These are phyloP conservation scores for Microsporum audouinii DNA, from an alignment of 2,329 filamentous ascomycete species.

Conservation along the genomic window DNA sequence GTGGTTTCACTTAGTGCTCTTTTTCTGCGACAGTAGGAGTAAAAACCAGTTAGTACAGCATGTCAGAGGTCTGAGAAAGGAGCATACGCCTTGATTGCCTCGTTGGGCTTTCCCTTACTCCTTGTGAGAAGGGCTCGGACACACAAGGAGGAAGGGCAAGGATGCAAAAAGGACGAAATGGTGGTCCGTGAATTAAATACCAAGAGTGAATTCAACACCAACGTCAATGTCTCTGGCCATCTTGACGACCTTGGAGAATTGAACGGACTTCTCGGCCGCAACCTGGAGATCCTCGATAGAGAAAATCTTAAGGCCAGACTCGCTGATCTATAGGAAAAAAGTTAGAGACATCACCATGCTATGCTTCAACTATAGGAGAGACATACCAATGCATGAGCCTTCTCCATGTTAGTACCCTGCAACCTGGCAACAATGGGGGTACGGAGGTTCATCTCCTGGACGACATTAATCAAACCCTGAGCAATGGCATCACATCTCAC, in stretches of 20 bases:
- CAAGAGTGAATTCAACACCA: slow-evolving; percentile 86
- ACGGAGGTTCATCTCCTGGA: slow-evolving; percentile 86
- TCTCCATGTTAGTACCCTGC: slow-evolving; percentile 97
- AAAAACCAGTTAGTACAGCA: background rate
- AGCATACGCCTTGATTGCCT: background rate
- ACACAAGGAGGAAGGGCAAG: background rate
- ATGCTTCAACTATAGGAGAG: slow-evolving; percentile 16
- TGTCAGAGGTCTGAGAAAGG: background rate
- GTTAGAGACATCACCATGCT: slow-evolving; percentile 4
- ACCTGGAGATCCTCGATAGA: slow-evolving; percentile 96
- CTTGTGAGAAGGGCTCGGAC: background rate
- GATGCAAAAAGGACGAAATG: background rate
- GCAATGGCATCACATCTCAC: slow-evolving; percentile 97
- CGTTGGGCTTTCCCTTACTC: background rate
- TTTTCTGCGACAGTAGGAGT: slow-evolving; percentile 3
- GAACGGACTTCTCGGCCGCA: slow-evolving; percentile 94
- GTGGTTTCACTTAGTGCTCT: background rate
- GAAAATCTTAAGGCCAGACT: slow-evolving; percentile 98
- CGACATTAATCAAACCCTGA: slow-evolving; percentile 88
- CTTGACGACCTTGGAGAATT: slow-evolving; percentile 99
- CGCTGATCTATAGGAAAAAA: slow-evolving; percentile 55
- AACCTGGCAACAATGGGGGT: slow-evolving; percentile 94
- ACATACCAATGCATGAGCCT: slow-evolving; percentile 66
- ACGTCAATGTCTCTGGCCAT: slow-evolving; percentile 96
- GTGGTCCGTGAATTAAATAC: slow-evolving; percentile 55